phyloP scores from a whole-genome alignment of 352 stramenopile genomes.

The Discostella stelligera region DNA sequence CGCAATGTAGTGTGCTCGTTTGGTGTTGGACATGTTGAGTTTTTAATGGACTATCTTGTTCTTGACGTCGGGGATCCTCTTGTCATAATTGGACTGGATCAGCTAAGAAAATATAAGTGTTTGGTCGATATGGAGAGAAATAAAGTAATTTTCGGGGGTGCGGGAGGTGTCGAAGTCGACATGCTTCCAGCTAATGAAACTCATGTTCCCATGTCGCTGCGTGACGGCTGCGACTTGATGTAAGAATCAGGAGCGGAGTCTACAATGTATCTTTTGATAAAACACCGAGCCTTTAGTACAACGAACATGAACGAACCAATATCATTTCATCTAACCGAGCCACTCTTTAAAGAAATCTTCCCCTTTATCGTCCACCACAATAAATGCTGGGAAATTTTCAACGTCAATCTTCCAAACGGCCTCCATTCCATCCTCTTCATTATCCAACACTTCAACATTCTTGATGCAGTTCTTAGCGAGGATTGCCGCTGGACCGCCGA shows the following conservation, averaged over 20 bases:
- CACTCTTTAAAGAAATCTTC: slow-evolving; percentile 88
- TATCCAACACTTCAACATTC: slow-evolving; percentile 88
- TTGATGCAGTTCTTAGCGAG: slow-evolving; percentile 89
- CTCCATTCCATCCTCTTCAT: slow-evolving; percentile 90
- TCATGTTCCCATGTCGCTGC: slow-evolving; percentile 33
- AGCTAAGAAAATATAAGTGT: slow-evolving; percentile 75
- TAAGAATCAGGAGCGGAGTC: too few relatives aligned
- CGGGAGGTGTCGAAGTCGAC: slow-evolving; percentile 60
- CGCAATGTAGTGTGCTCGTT: slow-evolving; percentile 59
- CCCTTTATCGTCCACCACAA: slow-evolving; percentile 89
- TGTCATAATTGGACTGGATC: slow-evolving; percentile 73
- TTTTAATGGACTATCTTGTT: slow-evolving; percentile 72
- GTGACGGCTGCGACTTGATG: slow-evolving; percentile 44
- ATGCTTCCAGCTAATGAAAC: slow-evolving; percentile 50
- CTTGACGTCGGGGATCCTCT: slow-evolving; percentile 58
- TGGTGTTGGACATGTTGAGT: slow-evolving; percentile 68
- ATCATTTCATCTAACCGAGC: slow-evolving; percentile 68
- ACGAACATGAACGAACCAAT: too few relatives aligned
- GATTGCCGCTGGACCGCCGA: slow-evolving; percentile 88
- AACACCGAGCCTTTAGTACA: too few relatives aligned
- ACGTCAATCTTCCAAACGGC: slow-evolving; percentile 91
- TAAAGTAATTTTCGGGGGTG: slow-evolving; percentile 67
- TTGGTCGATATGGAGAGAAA: slow-evolving; percentile 65
- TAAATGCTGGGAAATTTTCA: slow-evolving; percentile 89
- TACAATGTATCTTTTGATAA: too few relatives aligned